These are phyloP conservation scores for Wallacemonas rigidus DNA, from an alignment of 208 protist genomes.

Conservation along the genomic window DNA sequence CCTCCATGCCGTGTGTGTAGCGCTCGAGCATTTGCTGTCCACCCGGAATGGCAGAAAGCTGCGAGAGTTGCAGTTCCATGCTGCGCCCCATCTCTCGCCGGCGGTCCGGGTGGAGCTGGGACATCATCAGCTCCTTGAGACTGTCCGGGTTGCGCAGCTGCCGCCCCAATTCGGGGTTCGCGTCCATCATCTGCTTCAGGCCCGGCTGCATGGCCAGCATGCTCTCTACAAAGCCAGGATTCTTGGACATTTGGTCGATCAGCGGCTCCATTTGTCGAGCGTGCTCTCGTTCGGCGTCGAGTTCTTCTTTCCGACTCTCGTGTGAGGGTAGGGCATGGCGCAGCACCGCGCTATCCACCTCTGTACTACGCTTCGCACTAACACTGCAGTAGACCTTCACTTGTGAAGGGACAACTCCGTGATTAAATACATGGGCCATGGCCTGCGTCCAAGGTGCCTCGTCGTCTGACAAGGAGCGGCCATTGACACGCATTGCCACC, in stretches of 20 bases:
- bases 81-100: conserved; percentile 52
- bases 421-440: conserved; percentile 23
- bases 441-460: conserved; percentile 37
- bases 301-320: conserved; percentile 25
- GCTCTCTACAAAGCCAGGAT: conserved; percentile 53
- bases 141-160: conserved; percentile 64
- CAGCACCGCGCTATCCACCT: conserved; percentile 50
- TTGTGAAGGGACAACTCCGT: conserved; percentile 18
- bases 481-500: conserved; percentile 50
- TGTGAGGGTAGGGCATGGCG: conserved; percentile 40
- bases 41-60: conserved; percentile 64
- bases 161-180: conserved; percentile 54
- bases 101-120: conserved; percentile 68
- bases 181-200: conserved; percentile 51
- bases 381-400: conserved; percentile 72
- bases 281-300: conserved; percentile 44
- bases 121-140: conserved; percentile 75
- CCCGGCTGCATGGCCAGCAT: conserved; percentile 50
- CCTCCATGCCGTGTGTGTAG: conserved; percentile 39
- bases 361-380: conserved; percentile 24
- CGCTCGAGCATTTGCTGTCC: conserved; percentile 69
- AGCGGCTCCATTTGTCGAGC: conserved; percentile 68
- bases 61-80: conserved; percentile 64
- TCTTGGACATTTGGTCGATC: conserved; percentile 63
- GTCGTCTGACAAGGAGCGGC: conserved; percentile 53